Conservation (phyloP, 345 rosid species). For the Erodium maritimum region DNA sequence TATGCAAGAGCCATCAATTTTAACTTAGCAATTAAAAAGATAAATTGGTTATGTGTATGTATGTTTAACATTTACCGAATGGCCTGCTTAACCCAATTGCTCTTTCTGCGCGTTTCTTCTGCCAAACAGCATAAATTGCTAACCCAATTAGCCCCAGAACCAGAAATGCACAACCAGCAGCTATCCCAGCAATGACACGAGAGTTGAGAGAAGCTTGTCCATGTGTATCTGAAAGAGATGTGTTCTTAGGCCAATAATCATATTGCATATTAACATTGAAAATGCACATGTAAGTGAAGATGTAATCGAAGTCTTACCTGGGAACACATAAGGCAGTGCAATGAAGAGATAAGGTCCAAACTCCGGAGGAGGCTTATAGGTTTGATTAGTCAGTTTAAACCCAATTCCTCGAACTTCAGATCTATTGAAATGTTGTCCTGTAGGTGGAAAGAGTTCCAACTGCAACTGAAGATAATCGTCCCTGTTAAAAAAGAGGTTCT, state of each 20-base stretch:
- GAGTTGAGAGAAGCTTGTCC: conserved; percentile 33
- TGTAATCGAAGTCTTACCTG: conserved; percentile 34
- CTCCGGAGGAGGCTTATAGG: conserved; percentile 64
- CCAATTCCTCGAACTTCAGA: conserved; percentile 60
- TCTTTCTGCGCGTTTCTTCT: conserved; percentile 88
- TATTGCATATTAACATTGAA: background rate
- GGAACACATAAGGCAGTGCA: conserved; percentile 77
- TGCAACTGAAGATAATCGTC: conserved; percentile 89
- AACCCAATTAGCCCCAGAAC: conserved; percentile 54
- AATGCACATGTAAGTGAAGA: background rate
- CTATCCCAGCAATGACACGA: conserved; percentile 34
- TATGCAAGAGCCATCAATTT: background rate
- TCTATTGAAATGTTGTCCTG: conserved; percentile 48
- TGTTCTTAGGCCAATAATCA: conserved; percentile 2
- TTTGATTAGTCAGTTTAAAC: conserved; percentile 73
- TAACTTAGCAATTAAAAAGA: background rate
- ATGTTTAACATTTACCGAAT: conserved; percentile 43
- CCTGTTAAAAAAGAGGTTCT: conserved; percentile 68
- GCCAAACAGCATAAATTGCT: conserved; percentile 66
- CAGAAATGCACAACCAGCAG: conserved; percentile 37
- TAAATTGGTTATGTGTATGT: background rate
- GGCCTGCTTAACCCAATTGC: conserved; percentile 81
- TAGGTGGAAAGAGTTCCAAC: conserved; percentile 61
- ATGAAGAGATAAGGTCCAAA: conserved; percentile 87
- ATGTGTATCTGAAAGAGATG: conserved; percentile 29